Evolutionary conservation across 2,329 filamentous ascomycete species (phyloP).

Genomic region (Amphichorda felina): DNA sequence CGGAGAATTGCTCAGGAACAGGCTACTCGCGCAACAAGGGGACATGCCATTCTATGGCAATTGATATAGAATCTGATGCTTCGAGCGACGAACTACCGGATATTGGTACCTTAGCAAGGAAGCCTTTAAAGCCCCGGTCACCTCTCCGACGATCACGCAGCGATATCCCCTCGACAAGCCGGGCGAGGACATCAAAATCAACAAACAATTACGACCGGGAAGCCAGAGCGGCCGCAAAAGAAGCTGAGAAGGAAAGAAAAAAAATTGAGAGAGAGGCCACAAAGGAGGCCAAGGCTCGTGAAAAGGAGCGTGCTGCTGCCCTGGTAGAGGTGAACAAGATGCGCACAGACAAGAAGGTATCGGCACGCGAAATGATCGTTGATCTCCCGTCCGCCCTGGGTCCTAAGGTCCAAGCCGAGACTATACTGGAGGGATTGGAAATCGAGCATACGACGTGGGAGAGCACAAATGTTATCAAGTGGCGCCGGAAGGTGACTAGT

Average conservation of each 20-base stretch:
- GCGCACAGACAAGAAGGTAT: slow-evolving; percentile 60
- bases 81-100: slow-evolving; percentile 35
- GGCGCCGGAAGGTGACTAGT: slow-evolving; percentile 56
- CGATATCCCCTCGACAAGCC: slow-evolving; percentile 12
- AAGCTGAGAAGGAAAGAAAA: slow-evolving; percentile 42
- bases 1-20: slow-evolving; percentile 20
- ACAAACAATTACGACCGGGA: slow-evolving; percentile 10
- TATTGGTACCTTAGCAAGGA: slow-evolving; percentile 24
- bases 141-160: slow-evolving; percentile 18
- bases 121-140: slow-evolving; percentile 5
- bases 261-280: slow-evolving; percentile 43
- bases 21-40: slow-evolving; percentile 14
- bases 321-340: slow-evolving; percentile 64
- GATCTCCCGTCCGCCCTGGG: slow-evolving; percentile 50
- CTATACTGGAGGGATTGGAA: slow-evolving; percentile 36
- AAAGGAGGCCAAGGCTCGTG: slow-evolving; percentile 48
- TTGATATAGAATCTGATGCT: slow-evolving; percentile 25
- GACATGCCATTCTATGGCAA: slow-evolving; percentile 10
- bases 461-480: slow-evolving; percentile 46
- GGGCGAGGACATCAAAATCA: slow-evolving; percentile 1
- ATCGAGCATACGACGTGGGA: slow-evolving; percentile 33
- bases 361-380: slow-evolving; percentile 66
- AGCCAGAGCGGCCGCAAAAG: slow-evolving; percentile 23
- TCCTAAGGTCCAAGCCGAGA: slow-evolving; percentile 31
- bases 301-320: slow-evolving; percentile 54